A percentile compares a stretch with the other conserved stretches of the same genome.
Conservation (phyloP, 129 eudicot species). For the Scalesia atractyloides region DNA sequence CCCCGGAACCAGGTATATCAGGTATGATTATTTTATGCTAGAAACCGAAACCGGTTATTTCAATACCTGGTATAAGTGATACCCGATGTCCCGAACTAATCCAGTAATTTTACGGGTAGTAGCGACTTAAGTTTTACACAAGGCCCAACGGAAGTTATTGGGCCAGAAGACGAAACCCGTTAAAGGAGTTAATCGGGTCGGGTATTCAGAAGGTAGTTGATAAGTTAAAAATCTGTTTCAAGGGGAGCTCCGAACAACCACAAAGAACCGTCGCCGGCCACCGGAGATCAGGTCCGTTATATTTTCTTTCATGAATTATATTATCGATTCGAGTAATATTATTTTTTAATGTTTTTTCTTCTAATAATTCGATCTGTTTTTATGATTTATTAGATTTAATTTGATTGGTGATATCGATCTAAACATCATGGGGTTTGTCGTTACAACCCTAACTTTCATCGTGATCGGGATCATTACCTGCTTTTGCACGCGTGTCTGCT, state of each 20-base stretch:
- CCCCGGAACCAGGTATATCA: no score
- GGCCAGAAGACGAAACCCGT: conserved; percentile 10
- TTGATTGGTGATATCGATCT: conserved; percentile 42
- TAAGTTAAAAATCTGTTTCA: conserved; percentile 42
- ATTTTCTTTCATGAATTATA: neutral
- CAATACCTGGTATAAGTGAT: no score
- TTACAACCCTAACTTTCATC: conserved; percentile 65
- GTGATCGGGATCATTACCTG: conserved; percentile 64
- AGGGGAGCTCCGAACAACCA: conserved; percentile 37
- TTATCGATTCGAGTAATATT: neutral
- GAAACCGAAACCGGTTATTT: no score
- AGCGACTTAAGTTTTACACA: neutral
- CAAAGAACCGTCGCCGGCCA: conserved; percentile 33
- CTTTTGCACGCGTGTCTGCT: conserved; percentile 63
- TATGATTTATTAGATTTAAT: conserved; percentile 24
- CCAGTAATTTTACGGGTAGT: no score
- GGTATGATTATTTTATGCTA: no score
- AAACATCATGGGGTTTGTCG: conserved; percentile 59
- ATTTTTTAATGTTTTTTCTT: no score
- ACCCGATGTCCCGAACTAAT: no score
- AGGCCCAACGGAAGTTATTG: conserved; percentile 16
- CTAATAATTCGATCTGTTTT: conserved; percentile 24
- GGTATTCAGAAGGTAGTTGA: conserved; percentile 31
- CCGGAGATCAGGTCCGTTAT: conserved; percentile 37
- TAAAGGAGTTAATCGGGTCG: conserved; percentile 15